Evolutionary conservation across 495 filamentous ascomycete species (phyloP), one percentile per base, ranked within the genome.

Genomic region (Aspergillus incahuasiensis): DNA sequence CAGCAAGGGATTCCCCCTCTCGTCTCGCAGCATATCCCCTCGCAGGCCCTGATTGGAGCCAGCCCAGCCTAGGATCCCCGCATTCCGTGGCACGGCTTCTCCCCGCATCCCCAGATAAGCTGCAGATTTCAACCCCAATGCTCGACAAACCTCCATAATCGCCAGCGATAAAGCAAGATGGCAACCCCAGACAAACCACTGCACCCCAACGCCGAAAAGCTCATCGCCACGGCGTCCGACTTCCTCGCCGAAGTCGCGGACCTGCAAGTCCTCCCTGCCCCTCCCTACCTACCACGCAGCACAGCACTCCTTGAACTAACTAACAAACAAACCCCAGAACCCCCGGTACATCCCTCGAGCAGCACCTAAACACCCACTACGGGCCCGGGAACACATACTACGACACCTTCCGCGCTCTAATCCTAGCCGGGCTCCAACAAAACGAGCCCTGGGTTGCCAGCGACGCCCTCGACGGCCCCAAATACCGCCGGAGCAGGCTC

Each of bases 391-490:
- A 64, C 44, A 42, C 60, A 0, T 71, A 69, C 65, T 77, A 75
- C 57, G 68, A 74, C 35, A 68, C 74, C 50, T 67, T 79, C 40
- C 72, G 72, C 64, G 22, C 18, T 6, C 63, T 67, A 20, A 70
- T 73, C 48, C 65, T 58, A 12, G 49, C 69, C 52, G 76, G 72
- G 0, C 61, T 79, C 13, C 16, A 7, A 5, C 30, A 55, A 15
- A 50, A 64, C 41, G 76, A 79, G 64, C 74, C 74, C 51, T 79
- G 76, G 75, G 65, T 74, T 12, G 76, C 74, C 2, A 56, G 39
- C 15, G 48, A 51, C 52, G 65, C 69, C 35, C 55, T 79, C 44
- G 65, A 71, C 38, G 72, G 73, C 1, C 63, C 62, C 13, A 68
- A 67, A 34, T 79, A 78, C 51, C 74, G 76, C 3, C 73, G 75